phyloP scores from a whole-genome alignment of 1,139 yeast genomes.

The Sugiyamaella neomexicana region DNA sequence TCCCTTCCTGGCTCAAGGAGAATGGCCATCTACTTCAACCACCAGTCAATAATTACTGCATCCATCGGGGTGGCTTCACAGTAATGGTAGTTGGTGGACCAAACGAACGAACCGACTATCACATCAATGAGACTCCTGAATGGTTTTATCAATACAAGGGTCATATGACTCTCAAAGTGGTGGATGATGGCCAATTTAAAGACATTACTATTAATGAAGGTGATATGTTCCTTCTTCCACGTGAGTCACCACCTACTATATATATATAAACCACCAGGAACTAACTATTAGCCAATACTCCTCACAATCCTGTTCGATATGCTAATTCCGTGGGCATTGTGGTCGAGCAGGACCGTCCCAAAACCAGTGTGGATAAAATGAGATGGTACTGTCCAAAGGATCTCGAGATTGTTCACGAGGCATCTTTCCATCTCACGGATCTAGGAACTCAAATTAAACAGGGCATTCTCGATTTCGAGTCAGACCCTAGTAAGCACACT shows the following conservation, averaged over 20 bases:
- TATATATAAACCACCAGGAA: neutral
- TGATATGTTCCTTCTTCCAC: constrained; percentile 79
- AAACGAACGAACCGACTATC: constrained; percentile 89
- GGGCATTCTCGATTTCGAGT: constrained; percentile 73
- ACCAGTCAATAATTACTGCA: constrained; percentile 88
- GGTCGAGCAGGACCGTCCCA: constrained; percentile 90
- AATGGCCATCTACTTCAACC: constrained; percentile 77
- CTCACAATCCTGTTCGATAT: constrained; percentile 89
- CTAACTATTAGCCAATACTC: constrained; percentile 57
- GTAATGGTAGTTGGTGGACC: constrained; percentile 97
- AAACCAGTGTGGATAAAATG: constrained; percentile 61
- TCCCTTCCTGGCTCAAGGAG: constrained; percentile 77
- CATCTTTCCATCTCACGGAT: constrained; percentile 72
- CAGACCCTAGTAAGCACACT: constrained; percentile 60
- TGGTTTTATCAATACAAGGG: constrained; percentile 91
- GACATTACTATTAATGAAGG: constrained; percentile 81
- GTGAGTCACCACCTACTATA: constrained; percentile 26
- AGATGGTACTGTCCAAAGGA: constrained; percentile 88
- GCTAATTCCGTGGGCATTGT: constrained; percentile 87
- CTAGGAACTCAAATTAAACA: constrained; percentile 88
- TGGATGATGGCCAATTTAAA: constrained; percentile 74
- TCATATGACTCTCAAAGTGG: constrained; percentile 78
- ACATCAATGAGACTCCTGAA: constrained; percentile 91
- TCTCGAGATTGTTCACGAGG: constrained; percentile 62
- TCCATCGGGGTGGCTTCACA: constrained; percentile 89